Evolutionary conservation across 1,284 basidiomycete genomes (phyloP), one percentile per base, ranked within the genome.

Genomic region (Ustilago shanxiensis): DNA sequence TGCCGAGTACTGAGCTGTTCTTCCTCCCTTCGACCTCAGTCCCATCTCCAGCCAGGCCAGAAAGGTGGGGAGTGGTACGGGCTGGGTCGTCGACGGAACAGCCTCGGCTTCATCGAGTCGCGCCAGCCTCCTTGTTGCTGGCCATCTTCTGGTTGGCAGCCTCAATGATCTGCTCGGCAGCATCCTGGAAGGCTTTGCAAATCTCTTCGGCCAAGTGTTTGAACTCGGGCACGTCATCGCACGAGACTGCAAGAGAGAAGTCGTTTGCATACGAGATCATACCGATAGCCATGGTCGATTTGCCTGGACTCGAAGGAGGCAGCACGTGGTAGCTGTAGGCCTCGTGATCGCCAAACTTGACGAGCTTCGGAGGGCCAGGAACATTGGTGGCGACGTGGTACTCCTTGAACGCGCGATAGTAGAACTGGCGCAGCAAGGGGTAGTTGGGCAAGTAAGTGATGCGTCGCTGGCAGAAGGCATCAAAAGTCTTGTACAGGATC

Each of bases 331-430:
- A 85, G 66, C 66, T 76, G 60, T 78, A 84, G 14, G 84, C 84
- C 65, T 84, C 74, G 70, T 85, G 84, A 11, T 73, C 61, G 45
- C 84, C 84, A 52, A 85, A 85, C 31, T 60, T 64, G 51, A 85
- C 82, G 0, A 72, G 78, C 74, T 85, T 81, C 53, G 80, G 71
- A 24, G 84, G 84, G 22, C 84, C 84, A 1, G 84, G 84, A 18
- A 85, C 81, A 49, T 85, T 85, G 35, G 83, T 85, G 39, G 79
- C 81, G 20, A 85, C 84, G 57, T 83, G 80, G 51, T 85, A 85
- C 72, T 85, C 82, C 41, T 72, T 62, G 60, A 83, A 84, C 8
- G 84, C 82, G 24, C 79, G 79, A 66, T 85, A 79, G 61, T 83
- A 85, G 70, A 85, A 58, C 57, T 68, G 60, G 14, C 77, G 75